These are phyloP conservation scores for Plasmopara muralis DNA, from an alignment of 352 stramenopile species.

Conservation along the genomic window DNA sequence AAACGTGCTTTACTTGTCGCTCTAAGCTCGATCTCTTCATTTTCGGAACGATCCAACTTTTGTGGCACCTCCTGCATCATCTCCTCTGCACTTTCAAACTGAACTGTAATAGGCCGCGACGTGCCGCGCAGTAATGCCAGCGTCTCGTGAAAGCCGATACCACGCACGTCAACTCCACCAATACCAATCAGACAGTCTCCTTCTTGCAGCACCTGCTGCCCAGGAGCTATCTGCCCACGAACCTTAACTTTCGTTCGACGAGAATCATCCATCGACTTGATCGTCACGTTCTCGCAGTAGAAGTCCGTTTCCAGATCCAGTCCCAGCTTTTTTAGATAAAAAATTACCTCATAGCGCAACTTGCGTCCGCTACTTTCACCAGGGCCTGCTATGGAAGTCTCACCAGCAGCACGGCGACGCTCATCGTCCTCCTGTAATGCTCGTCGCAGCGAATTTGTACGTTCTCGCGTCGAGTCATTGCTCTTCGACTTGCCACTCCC, in stretches of 20 bases:
- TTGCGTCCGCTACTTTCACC: constrained; percentile 36
- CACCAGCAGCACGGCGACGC: constrained; percentile 31
- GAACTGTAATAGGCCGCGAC: constrained; percentile 57
- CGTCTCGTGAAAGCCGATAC: constrained; percentile 82
- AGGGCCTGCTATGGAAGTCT: constrained; percentile 13
- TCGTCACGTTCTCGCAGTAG: constrained; percentile 83
- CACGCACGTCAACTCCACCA: constrained; percentile 73
- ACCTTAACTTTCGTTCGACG: constrained; percentile 46
- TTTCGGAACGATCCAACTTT: constrained; percentile 11
- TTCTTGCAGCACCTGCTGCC: constrained; percentile 66
- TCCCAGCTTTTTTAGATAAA: constrained; percentile 76
- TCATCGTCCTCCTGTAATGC: constrained; percentile 65
- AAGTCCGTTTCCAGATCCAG: constrained; percentile 87
- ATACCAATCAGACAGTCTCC: constrained; percentile 69
- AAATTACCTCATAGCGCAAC: constrained; percentile 74
- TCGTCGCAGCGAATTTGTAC: constrained; percentile 59
- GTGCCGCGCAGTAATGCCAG: constrained; percentile 72
- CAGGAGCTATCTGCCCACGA: constrained; percentile 42
- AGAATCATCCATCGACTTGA: constrained; percentile 66
- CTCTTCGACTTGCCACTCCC: constrained; percentile 31
- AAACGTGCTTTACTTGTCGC: constrained; percentile 23
- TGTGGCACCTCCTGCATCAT: constrained; percentile 28
- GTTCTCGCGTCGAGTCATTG: constrained; percentile 54
- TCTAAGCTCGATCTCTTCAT: constrained; percentile 15
- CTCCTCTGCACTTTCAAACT: constrained; percentile 80